Percentiles rank a stretch among this genome's conserved stretches.
Conservation (phyloP, 1,284 basidiomycete species). For the Pseudozyma hubeiensis region DNA sequence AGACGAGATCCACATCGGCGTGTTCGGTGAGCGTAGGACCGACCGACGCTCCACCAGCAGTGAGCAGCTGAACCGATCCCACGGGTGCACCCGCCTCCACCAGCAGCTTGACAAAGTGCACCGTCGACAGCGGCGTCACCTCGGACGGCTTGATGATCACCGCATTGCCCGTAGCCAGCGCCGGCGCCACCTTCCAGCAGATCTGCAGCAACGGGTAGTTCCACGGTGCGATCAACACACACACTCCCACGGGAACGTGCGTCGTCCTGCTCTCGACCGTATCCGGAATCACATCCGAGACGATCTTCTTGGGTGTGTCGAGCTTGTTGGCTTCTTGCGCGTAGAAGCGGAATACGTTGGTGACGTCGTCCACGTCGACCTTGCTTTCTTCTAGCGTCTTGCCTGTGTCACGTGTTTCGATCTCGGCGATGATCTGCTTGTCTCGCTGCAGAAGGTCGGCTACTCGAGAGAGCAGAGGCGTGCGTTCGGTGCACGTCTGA, state of each 20-base stretch:
- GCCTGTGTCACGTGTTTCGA: conserved; percentile 67
- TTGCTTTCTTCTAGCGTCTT: conserved; percentile 65
- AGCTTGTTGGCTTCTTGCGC: conserved; percentile 64
- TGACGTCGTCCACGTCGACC: conserved; percentile 67
- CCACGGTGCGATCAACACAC: conserved; percentile 68
- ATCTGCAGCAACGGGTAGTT: conserved; percentile 68
- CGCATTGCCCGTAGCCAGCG: conserved; percentile 65
- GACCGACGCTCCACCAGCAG: conserved; percentile 61
- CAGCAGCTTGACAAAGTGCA: conserved; percentile 63
- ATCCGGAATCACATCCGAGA: conserved; percentile 59
- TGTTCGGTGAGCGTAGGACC: conserved; percentile 63
- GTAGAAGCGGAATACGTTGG: conserved; percentile 66
- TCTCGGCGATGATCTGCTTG: conserved; percentile 56
- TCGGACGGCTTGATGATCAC: conserved; percentile 69
- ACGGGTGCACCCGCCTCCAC: conserved; percentile 65
- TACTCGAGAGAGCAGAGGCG: conserved; percentile 47
- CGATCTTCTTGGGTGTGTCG: conserved; percentile 56
- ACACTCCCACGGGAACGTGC: conserved; percentile 67
- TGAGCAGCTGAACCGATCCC: conserved; percentile 62
- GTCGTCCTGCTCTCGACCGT: conserved; percentile 55
- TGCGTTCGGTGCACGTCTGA: conserved; percentile 50
- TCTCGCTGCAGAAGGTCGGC: conserved; percentile 65
- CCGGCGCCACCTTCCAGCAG: conserved; percentile 68
- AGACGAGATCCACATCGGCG: conserved; percentile 65
- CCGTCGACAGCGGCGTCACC: conserved; percentile 66